Evolutionary conservation across 805 yeast genomes (phyloP), one percentile per base, ranked within the genome.

Genomic region (Sugiyamaella chiloensis): DNA sequence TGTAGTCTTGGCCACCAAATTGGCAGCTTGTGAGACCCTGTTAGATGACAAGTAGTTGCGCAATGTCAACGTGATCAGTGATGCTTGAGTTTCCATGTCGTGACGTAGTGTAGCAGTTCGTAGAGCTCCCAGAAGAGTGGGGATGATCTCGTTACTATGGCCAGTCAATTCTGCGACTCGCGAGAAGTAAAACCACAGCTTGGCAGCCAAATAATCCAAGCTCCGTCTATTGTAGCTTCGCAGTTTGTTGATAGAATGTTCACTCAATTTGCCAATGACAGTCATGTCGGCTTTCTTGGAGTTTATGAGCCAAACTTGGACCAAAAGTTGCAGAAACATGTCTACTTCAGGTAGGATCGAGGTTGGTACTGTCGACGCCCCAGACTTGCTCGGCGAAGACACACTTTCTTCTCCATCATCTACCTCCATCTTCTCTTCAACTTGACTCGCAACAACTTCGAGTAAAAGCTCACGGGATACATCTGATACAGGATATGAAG

Each of bases 61-160:
- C 62, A 93, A 72, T 53, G 91, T 75, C 55, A 89, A 73, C n/a
- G 96, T 88, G 47, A 88, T 84, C 46, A 90, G 72, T 55, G 87
- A 80, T 4, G 96, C 96, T 50, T 85, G 85, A 0, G 96, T 88
- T 68, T 93, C 99, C 48, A 78, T 76, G 64, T 93, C 97, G 62
- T 91, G 96, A 59, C 96, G 83, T 56, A 93, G 76, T 16, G 96
- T 81, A 2, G 97, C 89, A 3, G 93, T 84, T 68, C 96, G 81
- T 59, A 93, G 74, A 8, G 85, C 87, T 19, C 74, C 69, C 65
- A 88, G 78, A 63, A 91, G 73, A 34, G 76, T 80, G 5, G 87
- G 77, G 63, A 95, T 79, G 45, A 87, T 71, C 20, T 19, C 11
- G 50, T 79, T 68, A 55, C 81, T 70, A 36, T 62, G 56, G 30